Conservation (phyloP, 495 filamentous ascomycete genomes). For the Annulohypoxylon bovei region DNA sequence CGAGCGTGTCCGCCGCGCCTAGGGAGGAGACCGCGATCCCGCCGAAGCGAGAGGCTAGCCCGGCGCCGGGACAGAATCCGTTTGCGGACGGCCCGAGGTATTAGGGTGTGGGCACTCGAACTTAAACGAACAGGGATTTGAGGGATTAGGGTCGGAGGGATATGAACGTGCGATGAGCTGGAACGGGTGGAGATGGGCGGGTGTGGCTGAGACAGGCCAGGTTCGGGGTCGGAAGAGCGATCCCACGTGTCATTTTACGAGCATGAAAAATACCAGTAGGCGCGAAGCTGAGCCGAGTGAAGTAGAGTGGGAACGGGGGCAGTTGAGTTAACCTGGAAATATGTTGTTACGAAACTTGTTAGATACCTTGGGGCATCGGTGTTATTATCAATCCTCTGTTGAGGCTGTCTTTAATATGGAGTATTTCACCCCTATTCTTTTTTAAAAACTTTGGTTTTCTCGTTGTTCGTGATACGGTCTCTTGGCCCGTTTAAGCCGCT, state of each 20-base stretch:
- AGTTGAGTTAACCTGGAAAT: not conserved
- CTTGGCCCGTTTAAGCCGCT: too few relatives aligned
- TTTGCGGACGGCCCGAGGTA: slow-evolving; percentile 19
- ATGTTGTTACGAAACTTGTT: not conserved
- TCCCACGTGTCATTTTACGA: not conserved
- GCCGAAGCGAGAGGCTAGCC: slow-evolving; percentile 3
- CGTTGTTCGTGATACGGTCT: too few relatives aligned
- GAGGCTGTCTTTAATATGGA: not conserved
- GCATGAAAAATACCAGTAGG: not conserved
- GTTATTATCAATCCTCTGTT: not conserved
- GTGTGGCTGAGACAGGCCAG: not conserved
- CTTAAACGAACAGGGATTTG: not conserved
- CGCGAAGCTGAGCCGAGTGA: not conserved
- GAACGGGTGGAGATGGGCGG: not conserved
- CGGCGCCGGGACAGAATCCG: slow-evolving; percentile 15
- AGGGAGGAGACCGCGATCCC: not conserved
- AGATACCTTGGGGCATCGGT: not conserved
- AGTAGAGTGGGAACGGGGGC: not conserved
- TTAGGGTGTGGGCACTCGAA: not conserved
- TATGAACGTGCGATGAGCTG: not conserved
- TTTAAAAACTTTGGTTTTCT: too few relatives aligned
- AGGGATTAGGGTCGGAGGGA: too few relatives aligned
- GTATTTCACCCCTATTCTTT: not conserved
- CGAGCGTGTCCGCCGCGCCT: slow-evolving; percentile 26
- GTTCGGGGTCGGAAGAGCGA: too few relatives aligned